A percentile compares a stretch with the other conserved stretches of the same genome.
Evolutionary conservation across 2,329 filamentous ascomycete genomes (phyloP).

Genomic region (Myotisia sp.): DNA sequence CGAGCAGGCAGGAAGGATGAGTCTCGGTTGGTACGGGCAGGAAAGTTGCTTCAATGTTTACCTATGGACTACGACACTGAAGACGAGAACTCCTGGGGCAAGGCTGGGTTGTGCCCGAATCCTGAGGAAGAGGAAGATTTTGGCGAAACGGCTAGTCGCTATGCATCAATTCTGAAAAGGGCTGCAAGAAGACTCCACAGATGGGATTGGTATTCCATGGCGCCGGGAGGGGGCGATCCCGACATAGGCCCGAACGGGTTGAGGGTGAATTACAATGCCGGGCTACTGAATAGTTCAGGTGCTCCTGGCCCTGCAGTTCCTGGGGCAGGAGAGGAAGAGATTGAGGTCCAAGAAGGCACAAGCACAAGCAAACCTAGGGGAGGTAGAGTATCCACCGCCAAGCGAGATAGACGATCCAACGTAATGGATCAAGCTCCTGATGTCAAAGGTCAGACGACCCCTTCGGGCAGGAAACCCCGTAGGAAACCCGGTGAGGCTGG

Average conservation of each 20-base stretch:
- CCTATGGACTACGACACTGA: slow-evolving; percentile 35
- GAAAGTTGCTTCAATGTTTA: slow-evolving; percentile 28
- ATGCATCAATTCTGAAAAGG: slow-evolving; percentile 30
- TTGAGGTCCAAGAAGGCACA: slow-evolving; percentile 5
- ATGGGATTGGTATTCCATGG: slow-evolving; percentile 30
- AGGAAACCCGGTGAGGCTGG: no score
- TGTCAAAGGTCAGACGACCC: no score
- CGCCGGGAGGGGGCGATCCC: slow-evolving; percentile 7
- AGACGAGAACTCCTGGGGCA: slow-evolving; percentile 31
- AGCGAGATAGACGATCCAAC: no score
- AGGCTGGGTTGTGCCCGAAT: slow-evolving; percentile 30
- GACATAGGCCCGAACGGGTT: slow-evolving; percentile 8
- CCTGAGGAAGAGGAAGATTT: slow-evolving; percentile 33
- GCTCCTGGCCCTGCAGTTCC: no score
- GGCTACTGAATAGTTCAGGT: not conserved
- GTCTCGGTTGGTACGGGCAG: slow-evolving; percentile 28
- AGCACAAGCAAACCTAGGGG: slow-evolving; percentile 6
- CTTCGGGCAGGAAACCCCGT: no score
- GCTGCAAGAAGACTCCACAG: slow-evolving; percentile 30
- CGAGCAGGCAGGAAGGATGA: slow-evolving; percentile 26
- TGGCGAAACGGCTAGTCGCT: slow-evolving; percentile 34
- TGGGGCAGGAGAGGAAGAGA: slow-evolving; percentile 4
- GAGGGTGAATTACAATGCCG: slow-evolving; percentile 5
- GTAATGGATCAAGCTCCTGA: no score
- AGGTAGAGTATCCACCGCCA: slow-evolving; percentile 2